Conservation (phyloP, 345 rosid genomes). For the Eucalyptus marginata region DNA sequence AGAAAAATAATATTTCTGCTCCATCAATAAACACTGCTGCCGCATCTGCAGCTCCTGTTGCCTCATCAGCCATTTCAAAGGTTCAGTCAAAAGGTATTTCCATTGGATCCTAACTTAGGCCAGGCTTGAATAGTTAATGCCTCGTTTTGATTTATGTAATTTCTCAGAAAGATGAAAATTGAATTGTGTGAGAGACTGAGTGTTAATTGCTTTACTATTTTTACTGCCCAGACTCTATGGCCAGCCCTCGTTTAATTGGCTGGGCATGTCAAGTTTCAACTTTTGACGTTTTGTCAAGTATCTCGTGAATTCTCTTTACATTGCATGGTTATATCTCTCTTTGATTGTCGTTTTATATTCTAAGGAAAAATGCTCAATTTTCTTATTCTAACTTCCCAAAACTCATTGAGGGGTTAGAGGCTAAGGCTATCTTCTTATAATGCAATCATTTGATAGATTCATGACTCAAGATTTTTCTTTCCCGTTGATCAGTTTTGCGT, state of each 20-base stretch:
- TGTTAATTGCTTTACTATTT: neutral
- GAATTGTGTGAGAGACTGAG: neutral
- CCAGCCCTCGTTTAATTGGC: neutral
- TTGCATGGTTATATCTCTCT: neutral
- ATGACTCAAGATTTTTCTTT: neutral
- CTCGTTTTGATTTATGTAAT: neutral
- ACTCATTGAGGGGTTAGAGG: neutral
- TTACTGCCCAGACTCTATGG: neutral
- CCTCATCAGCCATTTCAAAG: slow-evolving; percentile 26
- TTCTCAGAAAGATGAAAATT: neutral
- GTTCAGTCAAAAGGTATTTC: slow-evolving; percentile 65
- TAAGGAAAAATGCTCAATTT: neutral
- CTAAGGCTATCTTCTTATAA: neutral
- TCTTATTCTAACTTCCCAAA: neutral
- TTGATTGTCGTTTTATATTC: neutral
- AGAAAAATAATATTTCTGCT: slow-evolving; percentile 8
- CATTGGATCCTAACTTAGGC: neutral
- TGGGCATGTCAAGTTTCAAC: neutral
- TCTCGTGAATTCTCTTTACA: neutral
- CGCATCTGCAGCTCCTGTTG: slow-evolving; percentile 15
- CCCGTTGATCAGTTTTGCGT: slow-evolving; percentile 35
- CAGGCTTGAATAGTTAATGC: neutral
- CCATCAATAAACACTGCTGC: slow-evolving; percentile 7
- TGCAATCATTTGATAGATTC: neutral
- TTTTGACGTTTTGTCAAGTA: neutral